Evolutionary conservation across 768 basidiomycete species (phyloP).

Genomic region (Mrakia blollopis): DNA sequence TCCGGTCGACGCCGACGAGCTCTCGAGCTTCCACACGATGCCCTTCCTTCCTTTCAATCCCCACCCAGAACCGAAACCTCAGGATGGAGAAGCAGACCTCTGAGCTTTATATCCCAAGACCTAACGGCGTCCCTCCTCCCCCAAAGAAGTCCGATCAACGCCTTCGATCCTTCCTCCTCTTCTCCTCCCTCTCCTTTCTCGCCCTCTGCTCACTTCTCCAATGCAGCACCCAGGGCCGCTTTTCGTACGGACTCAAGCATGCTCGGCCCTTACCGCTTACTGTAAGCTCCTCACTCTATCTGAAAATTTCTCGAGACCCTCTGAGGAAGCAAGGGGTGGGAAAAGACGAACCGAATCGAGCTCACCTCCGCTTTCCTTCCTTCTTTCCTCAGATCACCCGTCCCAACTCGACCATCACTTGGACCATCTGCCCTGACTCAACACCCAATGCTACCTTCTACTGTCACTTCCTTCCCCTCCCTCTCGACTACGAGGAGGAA

Average conservation of each 20-base stretch:
- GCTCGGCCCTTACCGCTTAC: too few relatives aligned
- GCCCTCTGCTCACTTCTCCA: neutral
- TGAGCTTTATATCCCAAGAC: neutral
- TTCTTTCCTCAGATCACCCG: neutral
- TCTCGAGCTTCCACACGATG: too few relatives aligned
- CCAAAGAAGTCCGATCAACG: neutral
- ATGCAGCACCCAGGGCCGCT: too few relatives aligned
- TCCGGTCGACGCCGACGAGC: neutral
- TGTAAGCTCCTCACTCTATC: neutral
- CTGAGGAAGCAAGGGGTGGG: neutral
- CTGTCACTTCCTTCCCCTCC: neutral
- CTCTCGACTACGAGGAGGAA: neutral
- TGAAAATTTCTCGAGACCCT: neutral
- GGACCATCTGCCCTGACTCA: neutral
- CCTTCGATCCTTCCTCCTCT: neutral
- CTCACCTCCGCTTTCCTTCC: neutral
- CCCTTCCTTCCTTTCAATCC: neutral
- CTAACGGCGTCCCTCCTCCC: neutral
- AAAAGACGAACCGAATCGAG: neutral
- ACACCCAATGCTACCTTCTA: neutral
- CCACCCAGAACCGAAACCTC: neutral
- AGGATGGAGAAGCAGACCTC: neutral
- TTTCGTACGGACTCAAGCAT: neutral
- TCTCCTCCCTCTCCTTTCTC: neutral
- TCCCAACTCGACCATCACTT: neutral